Base-by-base conservation (phyloP, 139 green algal genomes). In the Parachlorella kessleri region DNA sequence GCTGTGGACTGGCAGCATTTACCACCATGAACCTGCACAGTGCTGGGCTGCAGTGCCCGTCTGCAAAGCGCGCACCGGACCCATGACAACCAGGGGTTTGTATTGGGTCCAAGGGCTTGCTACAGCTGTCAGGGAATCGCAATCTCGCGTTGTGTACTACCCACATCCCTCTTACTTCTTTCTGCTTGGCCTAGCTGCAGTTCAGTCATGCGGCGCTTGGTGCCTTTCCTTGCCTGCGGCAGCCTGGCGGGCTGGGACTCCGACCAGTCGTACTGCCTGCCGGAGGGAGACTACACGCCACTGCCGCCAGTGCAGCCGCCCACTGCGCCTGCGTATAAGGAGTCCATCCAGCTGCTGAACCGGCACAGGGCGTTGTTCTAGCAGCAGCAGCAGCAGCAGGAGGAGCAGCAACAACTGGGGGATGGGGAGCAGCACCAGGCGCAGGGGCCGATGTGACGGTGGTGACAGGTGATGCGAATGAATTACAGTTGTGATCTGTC, bases 171-270 rank as follows among this genome's bases (percentile, higher is more conserved):
- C n/a, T n/a, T n/a, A n/a, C n/a, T n/a, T n/a, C n/a, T n/a, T n/a
- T n/a, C n/a, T n/a, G n/a, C n/a, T n/a, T n/a, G n/a, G 24, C 5
- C 30, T 3, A 28, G 18, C 40, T 54, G 40, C 76, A 86, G 66
- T 26, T 36, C 42, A 1, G 42, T 76, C 33, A 64, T 82, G 63
- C 74, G 78, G 36, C 70, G 75, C 18, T 32, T 96, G 33, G 87
- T 99, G 3, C 95, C 94, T 0, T 99, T 99, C 76, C 55, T 99
- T 30, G 92, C 94, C 9, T 99, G 97, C 79, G 97, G 96, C 0
- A 95, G 98, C 82, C 84, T 99, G 30, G 80, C 53, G 32, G 96
- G 92, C 1, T 99, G 92, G 79, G 97, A 99, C 84, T 88, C 96
- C 14, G 96, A 99, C 76, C 82, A 86, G 38, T 95, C 85, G 6